These are phyloP conservation scores for Neonectria ditissima DNA, from an alignment of 2,329 filamentous ascomycete genomes.

Conservation along the genomic window DNA sequence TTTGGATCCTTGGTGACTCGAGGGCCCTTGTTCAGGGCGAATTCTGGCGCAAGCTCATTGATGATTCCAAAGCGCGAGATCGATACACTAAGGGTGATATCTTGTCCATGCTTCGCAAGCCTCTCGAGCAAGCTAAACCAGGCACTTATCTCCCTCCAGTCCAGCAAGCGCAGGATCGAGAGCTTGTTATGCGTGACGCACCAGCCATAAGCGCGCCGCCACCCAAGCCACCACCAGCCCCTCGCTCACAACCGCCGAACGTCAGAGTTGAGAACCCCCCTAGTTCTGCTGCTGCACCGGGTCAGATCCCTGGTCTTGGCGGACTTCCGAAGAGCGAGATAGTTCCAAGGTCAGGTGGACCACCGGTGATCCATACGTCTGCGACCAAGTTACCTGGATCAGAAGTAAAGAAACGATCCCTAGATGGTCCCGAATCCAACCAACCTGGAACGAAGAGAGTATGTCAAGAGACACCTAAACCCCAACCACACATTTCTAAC, in stretches of 20 bases:
- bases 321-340: slow-evolving; percentile 26
- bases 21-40: slow-evolving; percentile 86
- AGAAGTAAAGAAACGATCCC: slow-evolving; percentile 57
- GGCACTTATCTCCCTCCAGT: slow-evolving; percentile 34
- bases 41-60: slow-evolving; percentile 89
- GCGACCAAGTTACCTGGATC: slow-evolving; percentile 29
- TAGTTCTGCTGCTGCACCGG: slow-evolving; percentile 9
- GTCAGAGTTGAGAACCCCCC: slow-evolving; percentile 2
- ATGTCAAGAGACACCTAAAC: slow-evolving; percentile 41
- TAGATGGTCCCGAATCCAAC: slow-evolving; percentile 51
- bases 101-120: slow-evolving; percentile 60
- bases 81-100: slow-evolving; percentile 79
- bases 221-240: slow-evolving; percentile 16
- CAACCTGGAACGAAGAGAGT: slow-evolving; percentile 56
- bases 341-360: slow-evolving; percentile 45
- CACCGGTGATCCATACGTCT: slow-evolving; percentile 57
- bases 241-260: slow-evolving; percentile 32
- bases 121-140: slow-evolving; percentile 53
- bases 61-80: slow-evolving; percentile 80
- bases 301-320: slow-evolving; percentile 36
- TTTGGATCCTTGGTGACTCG: slow-evolving; percentile 97
- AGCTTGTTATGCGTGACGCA: slow-evolving; percentile 38
- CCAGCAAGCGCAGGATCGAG: slow-evolving; percentile 26
- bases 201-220: slow-evolving; percentile 16
- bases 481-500: slow-evolving; percentile 41